Evolutionary conservation across 2,329 filamentous ascomycete species (phyloP).

Genomic region (Alternaria longipes): DNA sequence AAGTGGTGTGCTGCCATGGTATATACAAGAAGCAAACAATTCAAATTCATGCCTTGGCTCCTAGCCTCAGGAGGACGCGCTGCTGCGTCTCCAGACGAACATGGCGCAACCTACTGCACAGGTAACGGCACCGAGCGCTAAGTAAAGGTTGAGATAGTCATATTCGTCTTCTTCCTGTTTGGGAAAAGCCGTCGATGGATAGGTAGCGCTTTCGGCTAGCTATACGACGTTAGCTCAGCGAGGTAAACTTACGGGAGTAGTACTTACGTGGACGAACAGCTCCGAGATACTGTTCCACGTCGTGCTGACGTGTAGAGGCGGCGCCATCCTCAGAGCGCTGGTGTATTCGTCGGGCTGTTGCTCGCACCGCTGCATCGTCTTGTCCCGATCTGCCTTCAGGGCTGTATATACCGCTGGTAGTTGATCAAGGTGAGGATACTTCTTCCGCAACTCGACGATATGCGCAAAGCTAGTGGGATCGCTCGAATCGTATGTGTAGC

Average conservation of each 20-base stretch:
- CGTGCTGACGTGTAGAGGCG: conserved; percentile 92
- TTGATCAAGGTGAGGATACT: conserved; percentile 85
- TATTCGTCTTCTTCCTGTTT: conserved; percentile 83
- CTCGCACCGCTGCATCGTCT: conserved; percentile 93
- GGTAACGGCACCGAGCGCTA: conserved; percentile 78
- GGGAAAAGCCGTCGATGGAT: conserved; percentile 87
- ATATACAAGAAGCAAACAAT: conserved; percentile 7
- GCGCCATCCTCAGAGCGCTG: conserved; percentile 82
- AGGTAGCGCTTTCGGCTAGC: conserved; percentile 90
- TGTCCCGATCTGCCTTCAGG: conserved; percentile 93
- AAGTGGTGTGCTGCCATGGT: background rate
- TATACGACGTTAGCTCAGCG: conserved; percentile 34
- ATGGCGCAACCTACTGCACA: conserved; percentile 67
- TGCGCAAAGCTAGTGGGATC: conserved; percentile 96
- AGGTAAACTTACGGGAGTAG: conserved; percentile 31
- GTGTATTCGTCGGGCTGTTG: conserved; percentile 92
- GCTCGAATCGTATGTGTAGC: conserved; percentile 95
- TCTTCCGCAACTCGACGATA: conserved; percentile 80
- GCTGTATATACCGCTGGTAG: conserved; percentile 91
- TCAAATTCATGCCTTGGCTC: background rate
- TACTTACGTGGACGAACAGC: conserved; percentile 76
- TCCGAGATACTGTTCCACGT: conserved; percentile 95
- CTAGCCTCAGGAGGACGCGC: conserved; percentile 15
- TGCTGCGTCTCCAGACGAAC: conserved; percentile 66
- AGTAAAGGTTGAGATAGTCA: conserved; percentile 85